Base-by-base conservation (phyloP, 345 rosid species). In the Syzygium grande region DNA sequence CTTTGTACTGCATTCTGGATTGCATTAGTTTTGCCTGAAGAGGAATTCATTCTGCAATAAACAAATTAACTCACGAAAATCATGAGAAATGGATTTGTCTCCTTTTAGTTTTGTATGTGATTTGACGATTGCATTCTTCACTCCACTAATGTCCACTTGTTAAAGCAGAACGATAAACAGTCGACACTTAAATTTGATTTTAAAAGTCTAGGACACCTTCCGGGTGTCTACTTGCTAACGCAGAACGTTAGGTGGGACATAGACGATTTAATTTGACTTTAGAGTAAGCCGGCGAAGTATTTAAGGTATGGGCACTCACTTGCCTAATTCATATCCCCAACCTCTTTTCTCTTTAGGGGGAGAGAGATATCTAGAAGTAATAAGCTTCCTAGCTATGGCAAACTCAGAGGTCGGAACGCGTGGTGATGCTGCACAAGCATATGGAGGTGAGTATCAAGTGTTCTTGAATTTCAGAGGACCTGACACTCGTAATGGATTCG, bases 401-500 rank as follows among this genome's bases (percentile, higher is more conserved):
- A 59, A 2, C 65, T 25, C 15, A 5, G 15, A 0, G 15, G 30
- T 16, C 0, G 2, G 29, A 2, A 2, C 30, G 1, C 25, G 30
- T 11, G 5, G 3, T 27, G 65, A 56, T 4, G 13, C 5, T 23
- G 12, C 14, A 56, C n/a, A 0, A 27, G 65, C 3, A 59, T 11
- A n/a, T n/a, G n/a, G n/a, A n/a, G n/a, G n/a, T 3, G 15, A 11
- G 65, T 59, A 59, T 0, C 2, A 59, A 0, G 65, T 59, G 65
- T 59, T 59, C 15, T 2, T 59, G 7, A 59, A 11, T 59, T 59
- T 59, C 7, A 59, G 65, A 59, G 65, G 65, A 5, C 0, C 2
- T 0, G 65, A 59, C 3, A 59, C 65, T 25, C 65, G 30, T 11
- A 0, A 59, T 59, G 15, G 7, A 25, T 59, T 59, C 0, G 27